These are phyloP conservation scores for Magnolia kwangsiensis DNA, from an alignment of 164 flowering plant species.

Conservation along the genomic window DNA sequence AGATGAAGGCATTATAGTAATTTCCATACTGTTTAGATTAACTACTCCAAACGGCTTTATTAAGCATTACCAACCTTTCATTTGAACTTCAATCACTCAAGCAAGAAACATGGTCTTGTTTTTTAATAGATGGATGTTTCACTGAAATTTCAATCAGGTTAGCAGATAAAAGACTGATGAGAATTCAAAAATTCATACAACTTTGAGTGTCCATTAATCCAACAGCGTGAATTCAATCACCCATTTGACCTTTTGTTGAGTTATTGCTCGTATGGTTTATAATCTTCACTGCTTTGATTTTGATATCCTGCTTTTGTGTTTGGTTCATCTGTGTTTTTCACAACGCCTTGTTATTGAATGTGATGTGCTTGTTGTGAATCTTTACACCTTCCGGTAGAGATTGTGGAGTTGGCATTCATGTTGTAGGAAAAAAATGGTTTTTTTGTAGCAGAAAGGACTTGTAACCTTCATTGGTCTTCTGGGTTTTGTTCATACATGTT, in stretches of 20 bases:
- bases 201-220: neutral
- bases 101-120: neutral
- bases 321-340: neutral
- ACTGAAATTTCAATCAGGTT: neutral
- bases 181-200: neutral
- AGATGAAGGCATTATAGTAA: neutral
- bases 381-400: neutral
- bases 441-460: neutral
- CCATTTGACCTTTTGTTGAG: neutral
- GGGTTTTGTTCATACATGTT: neutral
- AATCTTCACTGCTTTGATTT: neutral
- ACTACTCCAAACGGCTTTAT: neutral
- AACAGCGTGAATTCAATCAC: neutral
- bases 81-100: neutral
- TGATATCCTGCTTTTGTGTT: neutral
- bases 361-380: neutral
- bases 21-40: neutral
- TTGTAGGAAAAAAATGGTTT: neutral
- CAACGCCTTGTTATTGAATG: neutral
- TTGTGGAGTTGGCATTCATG: neutral
- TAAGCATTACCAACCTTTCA: neutral
- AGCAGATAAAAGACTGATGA: neutral
- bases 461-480: neutral
- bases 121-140: neutral
- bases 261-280: neutral